Conservation (phyloP, 164 flowering plant species). For the Macadamia tetraphylla region DNA sequence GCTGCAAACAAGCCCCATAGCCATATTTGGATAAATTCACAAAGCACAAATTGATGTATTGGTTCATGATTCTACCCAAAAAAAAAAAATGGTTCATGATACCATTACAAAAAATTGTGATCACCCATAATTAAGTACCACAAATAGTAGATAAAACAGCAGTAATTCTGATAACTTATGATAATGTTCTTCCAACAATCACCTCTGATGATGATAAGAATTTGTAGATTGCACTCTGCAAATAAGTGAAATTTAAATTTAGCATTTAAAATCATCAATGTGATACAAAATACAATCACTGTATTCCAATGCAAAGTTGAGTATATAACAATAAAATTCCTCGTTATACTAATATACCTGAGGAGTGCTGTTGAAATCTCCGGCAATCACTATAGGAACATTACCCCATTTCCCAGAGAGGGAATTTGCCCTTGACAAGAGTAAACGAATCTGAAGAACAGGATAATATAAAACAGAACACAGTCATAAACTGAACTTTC, state of each 20-base stretch:
- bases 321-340: background rate
- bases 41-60: no score
- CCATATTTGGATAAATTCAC: conserved; percentile 1
- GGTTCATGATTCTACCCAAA: background rate
- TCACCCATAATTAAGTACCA: background rate
- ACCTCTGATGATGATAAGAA: conserved; percentile 61
- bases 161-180: background rate
- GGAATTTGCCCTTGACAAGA: conserved; percentile 38
- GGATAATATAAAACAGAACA: background rate
- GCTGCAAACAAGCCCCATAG: conserved; percentile 26
- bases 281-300: background rate
- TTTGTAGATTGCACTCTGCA: conserved; percentile 64
- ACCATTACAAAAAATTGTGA: background rate
- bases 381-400: conserved; percentile 46
- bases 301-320: background rate
- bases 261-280: background rate
- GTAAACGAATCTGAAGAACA: conserved; percentile 37
- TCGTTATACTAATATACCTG: conserved; percentile 27
- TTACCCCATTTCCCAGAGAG: conserved; percentile 50
- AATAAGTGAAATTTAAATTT: conserved; percentile 6
- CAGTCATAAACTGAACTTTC: no score
- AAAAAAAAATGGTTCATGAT: background rate
- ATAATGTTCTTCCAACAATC: conserved; percentile 2
- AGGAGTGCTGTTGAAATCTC: conserved; percentile 60
- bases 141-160: background rate